These are phyloP conservation scores for Fusarium tricinctum DNA, from an alignment of 2,329 filamentous ascomycete genomes.

Conservation along the genomic window DNA sequence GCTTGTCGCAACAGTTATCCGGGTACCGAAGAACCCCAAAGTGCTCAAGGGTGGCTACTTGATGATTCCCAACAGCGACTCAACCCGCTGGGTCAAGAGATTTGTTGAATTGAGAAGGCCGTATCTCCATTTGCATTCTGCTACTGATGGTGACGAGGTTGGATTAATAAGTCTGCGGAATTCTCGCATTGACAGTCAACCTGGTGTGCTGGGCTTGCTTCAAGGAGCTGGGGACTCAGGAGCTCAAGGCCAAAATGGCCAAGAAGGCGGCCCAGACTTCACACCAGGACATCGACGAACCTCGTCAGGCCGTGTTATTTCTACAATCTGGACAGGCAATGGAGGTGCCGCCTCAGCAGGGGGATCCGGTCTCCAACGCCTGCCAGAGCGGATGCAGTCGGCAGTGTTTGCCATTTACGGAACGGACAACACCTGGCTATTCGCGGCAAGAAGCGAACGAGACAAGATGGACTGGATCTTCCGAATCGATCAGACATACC, in stretches of 20 bases:
- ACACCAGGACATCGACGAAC: conserved; percentile 64
- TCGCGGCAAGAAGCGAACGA: conserved; percentile 87
- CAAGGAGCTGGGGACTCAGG: conserved; percentile 62
- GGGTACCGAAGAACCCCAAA: conserved; percentile 83
- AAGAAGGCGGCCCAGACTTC: conserved; percentile 54
- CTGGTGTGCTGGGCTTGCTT: conserved; percentile 85
- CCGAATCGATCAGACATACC: conserved; percentile 86
- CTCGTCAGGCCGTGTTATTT: conserved; percentile 66
- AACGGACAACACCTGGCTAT: conserved; percentile 94
- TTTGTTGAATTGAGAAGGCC: conserved; percentile 93
- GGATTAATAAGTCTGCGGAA: conserved; percentile 90
- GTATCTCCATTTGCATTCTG: conserved; percentile 91
- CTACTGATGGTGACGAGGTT: conserved; percentile 89
- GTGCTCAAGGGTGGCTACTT: conserved; percentile 91
- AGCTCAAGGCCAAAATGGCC: conserved; percentile 52
- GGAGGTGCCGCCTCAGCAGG: conserved; percentile 52
- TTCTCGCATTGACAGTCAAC: conserved; percentile 91
- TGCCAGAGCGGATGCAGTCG: conserved; percentile 72
- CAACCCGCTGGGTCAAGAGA: conserved; percentile 87
- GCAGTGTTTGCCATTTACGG: conserved; percentile 96
- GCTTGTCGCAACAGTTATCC: conserved; percentile 81
- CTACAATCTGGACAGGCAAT: conserved; percentile 67
- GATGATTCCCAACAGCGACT: conserved; percentile 84
- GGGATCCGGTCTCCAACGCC: conserved; percentile 61
- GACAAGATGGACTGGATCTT: conserved; percentile 99